Base-by-base conservation (phyloP, 2,329 filamentous ascomycete species). In the Apiospora arundinis region DNA sequence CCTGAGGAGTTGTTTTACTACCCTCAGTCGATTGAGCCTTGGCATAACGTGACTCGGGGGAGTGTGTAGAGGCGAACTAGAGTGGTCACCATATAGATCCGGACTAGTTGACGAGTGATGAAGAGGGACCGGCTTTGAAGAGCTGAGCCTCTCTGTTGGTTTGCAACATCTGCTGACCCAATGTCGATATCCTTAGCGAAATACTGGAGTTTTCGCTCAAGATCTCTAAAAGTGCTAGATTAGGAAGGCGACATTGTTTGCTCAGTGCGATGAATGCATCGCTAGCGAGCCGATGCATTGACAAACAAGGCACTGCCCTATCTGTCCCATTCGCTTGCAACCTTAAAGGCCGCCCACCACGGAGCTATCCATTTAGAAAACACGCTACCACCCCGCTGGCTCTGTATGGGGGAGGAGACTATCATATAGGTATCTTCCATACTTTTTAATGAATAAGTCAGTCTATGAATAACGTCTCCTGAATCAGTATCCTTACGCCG, bases 1-100 rank as follows among this genome's bases (percentile, higher is more conserved):
- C 83, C 83, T 0, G 74, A 76, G 2, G 79, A 84, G 70, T 70
- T 85, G 49, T 85, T 86, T 70, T 82, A 83, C 66, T 83, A 82
- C 70, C 83, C 82, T 4, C 66, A 68, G 25, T 68, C 66, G 11
- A 45, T 68, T 6, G 12, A n/a, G 23, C 45, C 67, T 16, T 60
- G 6, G 28, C 16, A 2, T 2, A 46, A 28, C 28, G 21, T 6
- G 7, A 18, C 2, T 21, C 52, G 9, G 48, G 9, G 48, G 8
- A 4, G 2, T 23, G 4, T 52, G 2, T 1, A 14, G 14, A 14
- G 23, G 11, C 9, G 9, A 11, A 52, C 48, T 25, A 25, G 42
- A 52, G 9, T 9, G 12, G n/a, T 12, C 14, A 2, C 48, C n/a
- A n/a, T 16, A 5, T 12, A 16, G 16, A 21, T 21, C 9, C 28